These are phyloP conservation scores for Calonectria montana DNA, from an alignment of 2,329 filamentous ascomycete genomes.

Conservation along the genomic window DNA sequence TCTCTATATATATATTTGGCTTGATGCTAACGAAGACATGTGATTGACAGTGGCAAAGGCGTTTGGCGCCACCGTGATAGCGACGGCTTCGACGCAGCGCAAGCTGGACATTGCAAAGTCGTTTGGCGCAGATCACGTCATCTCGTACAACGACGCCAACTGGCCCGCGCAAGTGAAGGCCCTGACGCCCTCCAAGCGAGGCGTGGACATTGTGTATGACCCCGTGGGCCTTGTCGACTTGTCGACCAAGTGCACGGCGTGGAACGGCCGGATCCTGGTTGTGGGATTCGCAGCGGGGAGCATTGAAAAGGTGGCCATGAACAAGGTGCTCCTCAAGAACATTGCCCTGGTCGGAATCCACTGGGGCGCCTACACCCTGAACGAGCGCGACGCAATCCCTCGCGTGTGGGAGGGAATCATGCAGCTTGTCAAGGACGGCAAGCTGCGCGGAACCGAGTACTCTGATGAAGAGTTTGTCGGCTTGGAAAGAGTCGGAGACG, in stretches of 20 bases:
- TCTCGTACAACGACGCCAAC: slow-evolving; percentile 77
- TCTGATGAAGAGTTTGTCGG: slow-evolving; percentile 85
- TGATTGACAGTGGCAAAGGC: slow-evolving; percentile 80
- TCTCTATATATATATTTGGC: background rate
- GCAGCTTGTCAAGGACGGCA: slow-evolving; percentile 79
- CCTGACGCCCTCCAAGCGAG: slow-evolving; percentile 76
- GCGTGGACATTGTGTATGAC: slow-evolving; percentile 95
- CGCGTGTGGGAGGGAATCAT: slow-evolving; percentile 87
- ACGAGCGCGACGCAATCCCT: slow-evolving; percentile 77
- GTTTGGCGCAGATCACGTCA: slow-evolving; percentile 86
- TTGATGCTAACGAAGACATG: background rate
- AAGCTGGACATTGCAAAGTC: slow-evolving; percentile 83
- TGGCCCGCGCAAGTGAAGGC: slow-evolving; percentile 79
- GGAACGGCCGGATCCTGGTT: slow-evolving; percentile 89
- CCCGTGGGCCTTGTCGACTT: slow-evolving; percentile 90
- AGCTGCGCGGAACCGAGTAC: slow-evolving; percentile 86
- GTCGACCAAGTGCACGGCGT: slow-evolving; percentile 90
- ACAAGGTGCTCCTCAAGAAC: slow-evolving; percentile 93
- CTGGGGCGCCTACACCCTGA: slow-evolving; percentile 86
- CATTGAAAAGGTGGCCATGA: slow-evolving; percentile 94
- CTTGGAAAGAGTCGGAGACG: slow-evolving; percentile 80
- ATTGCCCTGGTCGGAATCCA: slow-evolving; percentile 90
- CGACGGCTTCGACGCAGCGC: slow-evolving; percentile 83
- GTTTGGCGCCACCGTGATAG: slow-evolving; percentile 90
- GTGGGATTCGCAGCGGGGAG: slow-evolving; percentile 82